Percentiles rank a stretch among this genome's conserved stretches.
Evolutionary conservation across 1,139 yeast genomes (phyloP).

Genomic region (Yamadazyma siamensis): DNA sequence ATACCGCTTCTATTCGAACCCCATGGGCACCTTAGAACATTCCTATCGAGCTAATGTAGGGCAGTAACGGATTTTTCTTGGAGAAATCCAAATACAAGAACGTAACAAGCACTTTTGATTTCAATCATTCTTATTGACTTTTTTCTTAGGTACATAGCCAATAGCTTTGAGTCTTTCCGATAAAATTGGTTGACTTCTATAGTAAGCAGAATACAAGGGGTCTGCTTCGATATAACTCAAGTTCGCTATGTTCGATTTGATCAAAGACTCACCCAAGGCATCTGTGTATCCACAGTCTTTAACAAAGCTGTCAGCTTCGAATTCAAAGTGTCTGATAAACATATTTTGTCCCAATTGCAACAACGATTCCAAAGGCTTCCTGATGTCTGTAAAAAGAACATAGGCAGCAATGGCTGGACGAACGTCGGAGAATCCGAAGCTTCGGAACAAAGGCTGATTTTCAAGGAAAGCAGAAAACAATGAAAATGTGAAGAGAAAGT

Average conservation of each 20-base stretch:
- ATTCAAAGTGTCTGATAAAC: conserved; percentile 81
- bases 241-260: conserved; percentile 74
- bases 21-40: too few relatives aligned
- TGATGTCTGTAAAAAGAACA: conserved; percentile 66
- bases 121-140: conserved; percentile 34
- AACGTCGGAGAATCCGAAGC: conserved; percentile 68
- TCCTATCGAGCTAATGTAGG: too few relatives aligned
- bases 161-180: conserved; percentile 83
- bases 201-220: conserved; percentile 83
- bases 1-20: too few relatives aligned
- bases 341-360: conserved; percentile 65
- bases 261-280: conserved; percentile 68
- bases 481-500: conserved; percentile 62
- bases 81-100: too few relatives aligned
- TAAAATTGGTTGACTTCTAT: conserved; percentile 85
- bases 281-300: conserved; percentile 66
- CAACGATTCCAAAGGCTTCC: conserved; percentile 71
- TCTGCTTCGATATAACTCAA: conserved; percentile 84
- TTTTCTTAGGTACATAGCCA: conserved; percentile 46
- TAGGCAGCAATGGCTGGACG: conserved; percentile 82
- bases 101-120: too few relatives aligned
- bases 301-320: conserved; percentile 89
- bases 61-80: too few relatives aligned
- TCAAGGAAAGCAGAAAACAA: conserved; percentile 76
- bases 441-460: conserved; percentile 69